Evolutionary conservation across 1,139 yeast species (phyloP), one percentile per base, ranked within the genome.

Genomic region (Yarrowia galli): DNA sequence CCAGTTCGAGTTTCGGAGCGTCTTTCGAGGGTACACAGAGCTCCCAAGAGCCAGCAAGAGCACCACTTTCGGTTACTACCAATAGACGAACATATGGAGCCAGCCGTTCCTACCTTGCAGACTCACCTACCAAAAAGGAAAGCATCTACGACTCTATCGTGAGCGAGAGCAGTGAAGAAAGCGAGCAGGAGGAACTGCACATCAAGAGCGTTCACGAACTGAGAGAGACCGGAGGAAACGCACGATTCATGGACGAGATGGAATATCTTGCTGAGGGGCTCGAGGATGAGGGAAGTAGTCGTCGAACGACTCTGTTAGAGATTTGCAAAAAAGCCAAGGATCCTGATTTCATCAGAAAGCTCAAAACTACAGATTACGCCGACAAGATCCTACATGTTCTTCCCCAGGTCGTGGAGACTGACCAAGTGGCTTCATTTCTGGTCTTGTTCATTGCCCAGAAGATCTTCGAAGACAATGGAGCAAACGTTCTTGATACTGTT

Each of bases 181-280:
- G 56, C 12, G 66, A 46, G 18, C 13, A 46, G 15, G 66, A 61
- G 38, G 66, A 61, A 7, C 45, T 48, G 45, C 13, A 61, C 25
- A 48, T 61, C 13, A 61, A 61, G 66, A 46, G 56, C 28, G 56
- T 61, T 20, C 66, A 61, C 10, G 66, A 61, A 13, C 20, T 61
- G 36, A 35, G 66, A 35, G 66, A 61, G 38, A 46, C 66, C 1
- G 66, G 66, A 32, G 54, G 54, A 61, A 61, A 61, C 23, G 45
- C 66, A n/a, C 56, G 66, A 23, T 48, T 61, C 36, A 61, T 46
- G 54, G 66, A 46, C 56, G 66, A 61, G 18, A 61, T 61, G 54
- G 56, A 46, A 13, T 46, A 61, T 23, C 45, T 61, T 2, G 45
- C 56, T 3, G 66, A 61, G 38, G 66, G 66, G 1, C 56, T 61